Conservation (phyloP, 2,329 filamentous ascomycete genomes). For the Capronia epimyces region DNA sequence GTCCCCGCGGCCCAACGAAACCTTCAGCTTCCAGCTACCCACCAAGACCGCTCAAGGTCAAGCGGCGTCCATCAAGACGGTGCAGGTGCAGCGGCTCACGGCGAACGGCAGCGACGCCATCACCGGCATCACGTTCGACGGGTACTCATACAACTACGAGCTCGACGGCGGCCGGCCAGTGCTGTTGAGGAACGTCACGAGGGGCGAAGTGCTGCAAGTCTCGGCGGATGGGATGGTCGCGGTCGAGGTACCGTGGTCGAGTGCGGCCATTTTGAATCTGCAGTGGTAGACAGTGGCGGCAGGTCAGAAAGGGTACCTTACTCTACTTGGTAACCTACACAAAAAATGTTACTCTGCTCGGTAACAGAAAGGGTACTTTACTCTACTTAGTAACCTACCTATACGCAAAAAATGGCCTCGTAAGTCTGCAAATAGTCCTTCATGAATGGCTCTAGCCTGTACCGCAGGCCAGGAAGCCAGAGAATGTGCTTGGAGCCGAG, state of each 20-base stretch:
- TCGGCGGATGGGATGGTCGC: conserved; percentile 35
- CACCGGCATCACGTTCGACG: conserved; percentile 57
- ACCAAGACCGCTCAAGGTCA: conserved; percentile 5
- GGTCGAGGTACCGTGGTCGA: conserved; percentile 30
- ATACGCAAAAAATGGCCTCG: too few species aligned
- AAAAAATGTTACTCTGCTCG: too few species aligned
- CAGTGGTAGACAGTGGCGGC: conserved; percentile 9
- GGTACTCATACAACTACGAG: conserved; percentile 58
- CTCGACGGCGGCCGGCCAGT: conserved; percentile 52
- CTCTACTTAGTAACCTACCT: too few species aligned
- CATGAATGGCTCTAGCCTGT: too few species aligned
- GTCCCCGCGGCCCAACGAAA: conserved; percentile 22
- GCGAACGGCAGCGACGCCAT: conserved; percentile 62
- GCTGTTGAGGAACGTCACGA: conserved; percentile 51
- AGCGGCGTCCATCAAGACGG: conserved; percentile 16
- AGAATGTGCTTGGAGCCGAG: too few species aligned
- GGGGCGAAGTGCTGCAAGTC: conserved; percentile 41
- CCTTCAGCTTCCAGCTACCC: conserved; percentile 31
- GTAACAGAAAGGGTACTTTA: too few species aligned
- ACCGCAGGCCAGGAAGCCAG: too few species aligned
- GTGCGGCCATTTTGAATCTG: conserved; percentile 30
- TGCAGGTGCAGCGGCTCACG: conserved; percentile 46
- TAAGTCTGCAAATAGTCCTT: too few species aligned
- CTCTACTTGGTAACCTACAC: too few species aligned
- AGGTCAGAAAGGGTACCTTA: too few species aligned